Conservation (phyloP, 306 rosid genomes). For the Crotalaria pallida region DNA sequence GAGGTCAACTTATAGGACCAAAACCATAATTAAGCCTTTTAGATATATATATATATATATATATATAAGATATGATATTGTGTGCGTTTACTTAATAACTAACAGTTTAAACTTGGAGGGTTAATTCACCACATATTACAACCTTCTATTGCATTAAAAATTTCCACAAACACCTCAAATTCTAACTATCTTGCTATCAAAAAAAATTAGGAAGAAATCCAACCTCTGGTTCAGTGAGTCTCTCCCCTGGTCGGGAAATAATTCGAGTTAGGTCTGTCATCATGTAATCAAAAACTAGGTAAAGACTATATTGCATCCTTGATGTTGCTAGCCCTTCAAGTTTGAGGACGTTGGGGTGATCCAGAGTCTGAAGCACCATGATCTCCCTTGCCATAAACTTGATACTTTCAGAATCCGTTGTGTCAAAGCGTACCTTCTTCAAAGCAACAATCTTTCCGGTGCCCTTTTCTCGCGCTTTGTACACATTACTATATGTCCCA, state of each 20-base stretch:
- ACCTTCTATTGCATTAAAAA: too few species aligned
- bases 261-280: conserved; percentile 43
- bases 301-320: conserved; percentile 70
- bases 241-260: conserved; percentile 40
- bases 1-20: too few species aligned
- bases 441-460: conserved; percentile 55
- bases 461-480: conserved; percentile 59
- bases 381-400: conserved; percentile 83
- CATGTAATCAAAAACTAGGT: conserved; percentile 58
- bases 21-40: too few species aligned
- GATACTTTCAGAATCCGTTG: conserved; percentile 58
- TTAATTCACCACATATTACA: too few species aligned
- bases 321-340: conserved; percentile 69
- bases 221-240: conserved; percentile 59
- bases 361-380: conserved; percentile 39
- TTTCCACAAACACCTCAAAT: too few species aligned
- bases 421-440: conserved; percentile 75
- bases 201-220: neutral
- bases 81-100: too few species aligned
- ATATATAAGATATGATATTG: too few species aligned
- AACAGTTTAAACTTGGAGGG: too few species aligned
- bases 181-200: too few species aligned
- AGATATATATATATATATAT: too few species aligned
- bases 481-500: conserved; percentile 76
- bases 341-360: conserved; percentile 71